phyloP scores from a whole-genome alignment of 2,329 filamentous ascomycete species.

The Nemania bipapillata region DNA sequence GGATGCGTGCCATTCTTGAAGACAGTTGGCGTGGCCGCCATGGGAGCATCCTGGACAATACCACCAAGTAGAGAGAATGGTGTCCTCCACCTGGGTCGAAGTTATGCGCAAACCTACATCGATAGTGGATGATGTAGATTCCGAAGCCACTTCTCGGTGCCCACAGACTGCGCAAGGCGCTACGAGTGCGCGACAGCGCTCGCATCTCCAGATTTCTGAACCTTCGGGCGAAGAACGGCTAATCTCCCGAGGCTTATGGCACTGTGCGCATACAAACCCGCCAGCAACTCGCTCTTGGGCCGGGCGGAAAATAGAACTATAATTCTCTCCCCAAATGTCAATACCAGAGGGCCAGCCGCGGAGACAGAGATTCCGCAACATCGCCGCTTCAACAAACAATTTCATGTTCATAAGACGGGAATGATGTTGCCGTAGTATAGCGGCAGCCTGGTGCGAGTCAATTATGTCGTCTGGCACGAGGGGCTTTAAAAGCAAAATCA shows the following conservation, averaged over 20 bases:
- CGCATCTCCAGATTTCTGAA: conserved; percentile 66
- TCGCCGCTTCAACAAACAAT: conserved; percentile 69
- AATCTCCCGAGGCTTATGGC: conserved; percentile 66
- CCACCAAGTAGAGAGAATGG: conserved; percentile 66
- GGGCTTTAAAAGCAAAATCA: conserved; percentile 68
- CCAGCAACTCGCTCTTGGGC: conserved; percentile 67
- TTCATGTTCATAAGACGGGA: conserved; percentile 68
- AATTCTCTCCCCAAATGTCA: conserved; percentile 65
- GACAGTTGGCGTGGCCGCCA: conserved; percentile 70
- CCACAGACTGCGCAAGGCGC: conserved; percentile 69
- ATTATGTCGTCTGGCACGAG: conserved; percentile 66
- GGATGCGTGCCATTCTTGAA: conserved; percentile 68
- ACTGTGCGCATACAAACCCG: conserved; percentile 65
- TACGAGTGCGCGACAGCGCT: conserved; percentile 64
- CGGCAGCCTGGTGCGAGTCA: conserved; percentile 65
- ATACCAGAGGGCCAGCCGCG: conserved; percentile 66
- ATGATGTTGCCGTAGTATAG: conserved; percentile 70
- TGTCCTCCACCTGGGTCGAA: conserved; percentile 38
- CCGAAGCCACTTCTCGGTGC: conserved; percentile 61
- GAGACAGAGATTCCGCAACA: conserved; percentile 70
- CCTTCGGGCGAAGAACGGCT: conserved; percentile 58
- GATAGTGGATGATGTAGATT: conserved; percentile 44
- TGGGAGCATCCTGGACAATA: conserved; percentile 71
- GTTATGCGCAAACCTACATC: conserved; percentile 41
- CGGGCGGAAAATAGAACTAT: conserved; percentile 63